Base-by-base conservation (phyloP, 352 stramenopile genomes). In the Globisporangium perplexum region DNA sequence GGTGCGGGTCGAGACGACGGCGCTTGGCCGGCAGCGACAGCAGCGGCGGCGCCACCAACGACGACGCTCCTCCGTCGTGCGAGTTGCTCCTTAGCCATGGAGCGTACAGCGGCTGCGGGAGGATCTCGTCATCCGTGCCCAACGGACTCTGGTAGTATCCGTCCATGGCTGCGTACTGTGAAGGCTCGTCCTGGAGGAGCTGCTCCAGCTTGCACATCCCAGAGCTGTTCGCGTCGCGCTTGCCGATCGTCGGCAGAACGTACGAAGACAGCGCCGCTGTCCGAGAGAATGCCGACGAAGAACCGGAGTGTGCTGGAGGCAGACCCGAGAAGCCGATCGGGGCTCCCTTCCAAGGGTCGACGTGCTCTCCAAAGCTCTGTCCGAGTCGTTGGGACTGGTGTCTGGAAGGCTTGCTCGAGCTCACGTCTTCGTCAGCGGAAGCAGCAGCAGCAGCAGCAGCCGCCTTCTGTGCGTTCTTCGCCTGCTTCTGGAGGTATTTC, bases 401-500 rank as follows among this genome's bases (percentile, higher is more conserved):
- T 22, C 26, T 15, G 5, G 23, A 12, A 11, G 22, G 18, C 1
- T 47, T 45, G 28, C n/a, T 51, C 12, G 7, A 24, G 38, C 8
- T 2, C 6, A 12, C 43, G 17, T 22, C 14, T 12, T 33, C 47
- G 8, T 1, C 38, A n/a, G 38, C 28, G 11, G 55, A 59, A 11
- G 62, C 64, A 18, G 66, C 72, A 3, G 54, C 64, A 18, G 66
- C 72, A 3, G 54, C 59, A 1, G 56, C 53, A 7, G 63, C 60
- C 1, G 62, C 62, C 43, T 87, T 85, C 46, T 83, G 61, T 0
- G 76, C 66, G 18, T 66, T 66, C 26, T 82, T 87, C 50, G 60
- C 78, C 52, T 93, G 81, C 66, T 95, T 96, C 56, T 94, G 86
- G 20, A 96, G 65, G 64, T 98, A 98, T 59, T 99, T 99, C 72